Conservation (phyloP, 1,284 basidiomycete genomes). For the Leccinum pachyderme region DNA sequence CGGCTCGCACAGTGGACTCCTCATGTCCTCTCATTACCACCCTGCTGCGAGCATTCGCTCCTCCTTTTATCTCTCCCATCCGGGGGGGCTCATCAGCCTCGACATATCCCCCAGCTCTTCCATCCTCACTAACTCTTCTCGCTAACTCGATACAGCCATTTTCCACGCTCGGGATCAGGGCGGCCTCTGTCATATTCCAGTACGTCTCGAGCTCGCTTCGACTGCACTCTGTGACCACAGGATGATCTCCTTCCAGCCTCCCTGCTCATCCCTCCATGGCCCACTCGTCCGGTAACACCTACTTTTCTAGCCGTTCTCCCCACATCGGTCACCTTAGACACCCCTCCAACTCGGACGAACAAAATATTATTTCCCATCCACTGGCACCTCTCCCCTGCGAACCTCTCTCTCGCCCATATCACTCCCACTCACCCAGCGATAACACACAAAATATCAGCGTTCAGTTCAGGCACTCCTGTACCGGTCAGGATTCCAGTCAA, state of each 20-base stretch:
- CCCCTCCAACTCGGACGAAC: slow-evolving; percentile 3
- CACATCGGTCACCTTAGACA: slow-evolving; percentile 13
- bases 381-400: slow-evolving; percentile 19
- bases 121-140: not conserved
- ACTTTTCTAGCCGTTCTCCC: slow-evolving; percentile 13
- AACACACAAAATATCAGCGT: slow-evolving; percentile 30
- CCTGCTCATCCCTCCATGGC: slow-evolving; percentile 18
- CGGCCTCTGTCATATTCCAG: slow-evolving; percentile 17
- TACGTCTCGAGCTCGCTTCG: slow-evolving; percentile 19
- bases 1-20: slow-evolving; percentile 22
- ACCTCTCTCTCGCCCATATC: slow-evolving; percentile 18
- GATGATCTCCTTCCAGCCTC: slow-evolving; percentile 23
- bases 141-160: slow-evolving; percentile 16
- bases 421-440: slow-evolving; percentile 8
- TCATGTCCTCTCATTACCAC: slow-evolving; percentile 27
- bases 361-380: slow-evolving; percentile 20
- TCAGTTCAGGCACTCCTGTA: slow-evolving; percentile 32
- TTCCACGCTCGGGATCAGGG: slow-evolving; percentile 32
- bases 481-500: slow-evolving; percentile 23
- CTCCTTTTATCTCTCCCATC: slow-evolving; percentile 30
- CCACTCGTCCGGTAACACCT: slow-evolving; percentile 16
- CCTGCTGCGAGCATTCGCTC: slow-evolving; percentile 23
- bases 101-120: slow-evolving; percentile 7
- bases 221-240: slow-evolving; percentile 12
- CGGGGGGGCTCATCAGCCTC: not conserved